Evolutionary conservation across 257 asterid species (phyloP), one percentile per base, ranked within the genome.

Genomic region (Solanum pimpinellifolium): DNA sequence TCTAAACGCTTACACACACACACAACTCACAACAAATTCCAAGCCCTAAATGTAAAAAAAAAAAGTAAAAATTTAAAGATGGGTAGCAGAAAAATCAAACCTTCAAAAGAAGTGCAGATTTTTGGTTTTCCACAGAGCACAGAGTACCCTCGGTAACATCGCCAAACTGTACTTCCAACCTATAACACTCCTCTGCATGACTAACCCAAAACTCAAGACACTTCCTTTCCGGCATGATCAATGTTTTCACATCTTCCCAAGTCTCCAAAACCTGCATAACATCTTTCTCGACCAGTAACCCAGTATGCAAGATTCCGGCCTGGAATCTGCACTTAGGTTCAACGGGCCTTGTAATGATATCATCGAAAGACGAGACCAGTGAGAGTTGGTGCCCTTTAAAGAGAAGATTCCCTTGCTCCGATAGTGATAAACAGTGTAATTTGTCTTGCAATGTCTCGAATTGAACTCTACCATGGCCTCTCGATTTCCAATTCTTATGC

Each of bases 381-480:
- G 90, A 74, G 86, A 96, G 92, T 86, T 91, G 84, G 83, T 52
- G 87, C 59, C 98, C 95, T 78, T 86, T 92, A n/a, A 95, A 93
- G 13, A 86, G 1, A 35, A 95, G 94, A n/a, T 88, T 86, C 10
- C 91, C 86, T 37, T 93, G 89, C 7, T 88, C 83, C n/a, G 95
- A 91, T 7, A 94, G 95, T 11, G 92, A 86, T 23, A 95, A 83
- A 47, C 97, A 91, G 39, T 88, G 82, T 72, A 33, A 23, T 70
- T 92, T 97, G 42, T 92, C 84, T 39, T 92, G 88, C 39, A 89
- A 89, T 85, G 59, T 88, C 81, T 95, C 96, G 91, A 97, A 94
- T 84, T 97, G 99, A 21, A 94, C 94, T 23, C 94, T 93, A 65
- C 99, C 99, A 85, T 91, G 94, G 88, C 98, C 98, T 91, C 93